Percentiles rank a stretch among this genome's conserved stretches.
Conservation (phyloP, 306 rosid species). For the Potentilla sterilis region DNA sequence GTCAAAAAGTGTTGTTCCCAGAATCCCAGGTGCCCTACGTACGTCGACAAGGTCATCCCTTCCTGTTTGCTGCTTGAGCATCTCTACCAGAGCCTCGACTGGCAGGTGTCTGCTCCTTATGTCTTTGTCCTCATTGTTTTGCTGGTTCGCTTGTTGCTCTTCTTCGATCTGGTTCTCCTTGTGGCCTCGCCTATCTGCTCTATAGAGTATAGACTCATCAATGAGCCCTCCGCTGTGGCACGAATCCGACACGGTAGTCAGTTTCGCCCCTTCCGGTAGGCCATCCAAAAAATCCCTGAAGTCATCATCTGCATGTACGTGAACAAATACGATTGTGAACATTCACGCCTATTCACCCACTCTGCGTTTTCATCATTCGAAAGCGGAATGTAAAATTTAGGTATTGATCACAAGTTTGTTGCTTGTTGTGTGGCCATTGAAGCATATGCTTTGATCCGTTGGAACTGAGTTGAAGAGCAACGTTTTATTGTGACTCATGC, state of each 20-base stretch:
- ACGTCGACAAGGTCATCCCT: too few species aligned
- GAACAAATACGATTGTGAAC: too few species aligned
- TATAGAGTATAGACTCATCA: slow-evolving; percentile 43
- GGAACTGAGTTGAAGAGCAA: not conserved
- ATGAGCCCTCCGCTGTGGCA: slow-evolving; percentile 92
- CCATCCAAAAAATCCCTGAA: slow-evolving; percentile 57
- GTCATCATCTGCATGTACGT: slow-evolving; percentile 66
- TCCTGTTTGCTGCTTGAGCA: slow-evolving; percentile 88
- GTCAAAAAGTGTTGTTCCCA: slow-evolving; percentile 64
- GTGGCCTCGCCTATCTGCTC: slow-evolving; percentile 86
- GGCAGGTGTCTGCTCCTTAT: too few species aligned
- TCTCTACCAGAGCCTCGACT: slow-evolving; percentile 55
- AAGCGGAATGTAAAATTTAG: too few species aligned
- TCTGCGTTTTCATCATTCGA: too few species aligned
- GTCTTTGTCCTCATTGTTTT: slow-evolving; percentile 35
- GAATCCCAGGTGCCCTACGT: too few species aligned
- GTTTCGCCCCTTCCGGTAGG: slow-evolving; percentile 50
- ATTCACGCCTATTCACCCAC: too few species aligned
- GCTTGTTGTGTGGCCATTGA: not conserved
- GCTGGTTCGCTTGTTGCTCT: slow-evolving; percentile 14
- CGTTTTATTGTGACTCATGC: too few species aligned
- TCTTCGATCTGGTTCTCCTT: not conserved
- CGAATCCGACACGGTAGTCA: slow-evolving; percentile 75
- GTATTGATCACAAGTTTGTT: not conserved
- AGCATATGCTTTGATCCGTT: not conserved